Percentiles rank a stretch among this genome's conserved stretches.
Evolutionary conservation across 2,329 filamentous ascomycete species (phyloP).

Genomic region (Botryotinia globosa): DNA sequence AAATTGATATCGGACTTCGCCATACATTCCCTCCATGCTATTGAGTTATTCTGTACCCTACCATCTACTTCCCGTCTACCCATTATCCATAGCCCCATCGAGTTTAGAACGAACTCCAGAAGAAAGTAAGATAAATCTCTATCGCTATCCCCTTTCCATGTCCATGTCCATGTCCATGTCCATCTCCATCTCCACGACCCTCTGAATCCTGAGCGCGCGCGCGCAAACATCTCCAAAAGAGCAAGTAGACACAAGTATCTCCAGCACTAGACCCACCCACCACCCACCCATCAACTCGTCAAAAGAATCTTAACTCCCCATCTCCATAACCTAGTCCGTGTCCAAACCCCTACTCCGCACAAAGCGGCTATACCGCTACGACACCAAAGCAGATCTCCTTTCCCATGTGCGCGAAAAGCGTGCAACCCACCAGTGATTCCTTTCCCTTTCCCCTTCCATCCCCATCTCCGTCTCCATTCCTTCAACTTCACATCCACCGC

Average conservation of each 20-base stretch:
- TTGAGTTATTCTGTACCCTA: not conserved
- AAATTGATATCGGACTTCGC: not conserved
- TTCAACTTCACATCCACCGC: not conserved
- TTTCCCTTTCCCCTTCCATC: not conserved
- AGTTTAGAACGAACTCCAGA: not conserved
- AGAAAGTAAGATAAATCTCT: rapidly evolving
- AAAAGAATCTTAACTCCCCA: not conserved
- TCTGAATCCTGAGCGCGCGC: not conserved
- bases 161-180: not conserved
- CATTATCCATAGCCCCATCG: not conserved
- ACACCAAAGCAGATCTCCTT: not conserved
- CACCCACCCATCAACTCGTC: not conserved
- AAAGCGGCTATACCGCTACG: not conserved
- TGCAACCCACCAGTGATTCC: not conserved
- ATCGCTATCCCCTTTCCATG: not conserved
- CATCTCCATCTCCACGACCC: not conserved
- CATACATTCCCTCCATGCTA: not conserved
- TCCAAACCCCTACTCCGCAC: not conserved
- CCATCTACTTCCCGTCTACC: not conserved
- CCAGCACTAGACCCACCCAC: not conserved
- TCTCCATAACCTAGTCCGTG: not conserved
- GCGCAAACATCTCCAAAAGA: not conserved
- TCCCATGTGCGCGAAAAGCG: not conserved
- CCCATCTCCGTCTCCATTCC: not conserved
- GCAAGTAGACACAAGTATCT: not conserved